Evolutionary conservation across 2,329 filamentous ascomycete species (phyloP).

Genomic region (Madurella fahalii): DNA sequence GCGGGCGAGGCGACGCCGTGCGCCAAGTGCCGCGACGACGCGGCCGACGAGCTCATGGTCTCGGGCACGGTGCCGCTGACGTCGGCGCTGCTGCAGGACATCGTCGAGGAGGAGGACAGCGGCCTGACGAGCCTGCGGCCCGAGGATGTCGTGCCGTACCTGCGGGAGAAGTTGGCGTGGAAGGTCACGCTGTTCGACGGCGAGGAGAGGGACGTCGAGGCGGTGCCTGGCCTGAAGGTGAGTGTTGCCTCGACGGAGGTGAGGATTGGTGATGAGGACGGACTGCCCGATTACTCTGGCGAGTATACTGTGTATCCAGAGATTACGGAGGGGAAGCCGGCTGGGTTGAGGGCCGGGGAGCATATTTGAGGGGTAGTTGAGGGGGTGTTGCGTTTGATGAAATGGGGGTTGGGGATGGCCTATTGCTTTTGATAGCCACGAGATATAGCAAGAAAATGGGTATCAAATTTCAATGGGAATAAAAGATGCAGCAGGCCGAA

Average conservation of each 20-base stretch:
- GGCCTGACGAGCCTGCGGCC: conserved; percentile 21
- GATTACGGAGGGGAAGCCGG: conserved; percentile 25
- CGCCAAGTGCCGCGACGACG: conserved; percentile 24
- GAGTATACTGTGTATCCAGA: conserved; percentile 23
- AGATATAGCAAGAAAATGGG: conserved; percentile 16
- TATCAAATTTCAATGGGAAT: conserved; percentile 20
- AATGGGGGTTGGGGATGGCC: no score
- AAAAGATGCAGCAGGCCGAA: conserved; percentile 1
- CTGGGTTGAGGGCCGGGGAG: conserved; percentile 15
- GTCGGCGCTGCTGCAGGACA: conserved; percentile 28
- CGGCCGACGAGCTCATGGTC: conserved; percentile 22
- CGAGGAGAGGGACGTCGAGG: conserved; percentile 17
- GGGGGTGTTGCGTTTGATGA: background rate
- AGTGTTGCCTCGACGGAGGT: conserved; percentile 26
- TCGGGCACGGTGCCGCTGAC: conserved; percentile 30
- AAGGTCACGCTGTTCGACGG: conserved; percentile 25
- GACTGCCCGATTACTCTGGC: conserved; percentile 23
- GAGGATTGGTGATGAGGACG: conserved; percentile 24
- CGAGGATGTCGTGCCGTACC: conserved; percentile 27
- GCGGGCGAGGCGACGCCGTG: conserved; percentile 24
- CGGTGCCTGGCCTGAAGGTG: conserved; percentile 25
- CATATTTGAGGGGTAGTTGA: conserved; percentile 5
- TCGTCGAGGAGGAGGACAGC: conserved; percentile 18
- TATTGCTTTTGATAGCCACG: background rate
- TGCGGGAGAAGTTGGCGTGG: conserved; percentile 27